Conservation (phyloP, 2,329 filamentous ascomycete species). For the Nannizziopsis barbatae region DNA sequence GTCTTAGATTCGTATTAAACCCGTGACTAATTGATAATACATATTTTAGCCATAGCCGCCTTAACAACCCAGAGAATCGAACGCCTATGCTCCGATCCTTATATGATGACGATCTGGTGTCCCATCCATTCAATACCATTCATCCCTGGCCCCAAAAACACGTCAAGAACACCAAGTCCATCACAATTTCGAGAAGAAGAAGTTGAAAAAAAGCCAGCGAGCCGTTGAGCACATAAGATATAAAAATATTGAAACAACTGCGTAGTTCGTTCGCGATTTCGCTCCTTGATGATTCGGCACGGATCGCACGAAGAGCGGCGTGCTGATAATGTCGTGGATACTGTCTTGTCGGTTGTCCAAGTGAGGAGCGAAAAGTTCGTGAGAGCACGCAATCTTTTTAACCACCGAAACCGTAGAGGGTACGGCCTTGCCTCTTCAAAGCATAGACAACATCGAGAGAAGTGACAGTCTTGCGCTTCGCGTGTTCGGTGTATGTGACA, state of each 20-base stretch:
- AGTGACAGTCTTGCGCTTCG: conserved; percentile 53
- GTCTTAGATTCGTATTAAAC: too few species aligned
- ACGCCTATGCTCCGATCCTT: conserved; percentile 2
- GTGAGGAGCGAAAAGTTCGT: not conserved
- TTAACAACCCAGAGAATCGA: not conserved
- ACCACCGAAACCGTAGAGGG: conserved; percentile 83
- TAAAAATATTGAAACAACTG: too few species aligned
- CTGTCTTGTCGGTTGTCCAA: too few species aligned
- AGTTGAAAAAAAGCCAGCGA: not conserved
- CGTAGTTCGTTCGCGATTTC: too few species aligned
- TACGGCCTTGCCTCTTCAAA: conserved; percentile 54
- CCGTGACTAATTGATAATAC: not conserved
- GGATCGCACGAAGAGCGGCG: too few species aligned
- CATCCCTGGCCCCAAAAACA: not conserved
- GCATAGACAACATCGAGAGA: conserved; percentile 54
- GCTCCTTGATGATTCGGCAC: not conserved
- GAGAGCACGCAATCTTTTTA: conserved; percentile 39
- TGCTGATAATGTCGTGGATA: not conserved
- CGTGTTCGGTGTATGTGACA: conserved; percentile 73
- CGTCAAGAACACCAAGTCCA: not conserved
- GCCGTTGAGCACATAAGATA: too few species aligned
- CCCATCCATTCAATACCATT: not conserved
- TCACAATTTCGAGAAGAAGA: not conserved
- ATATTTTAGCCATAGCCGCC: not conserved
- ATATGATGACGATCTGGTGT: not conserved